Evolutionary conservation across 2,329 filamentous ascomycete species (phyloP), one percentile per base, ranked within the genome.

Genomic region (Claviceps capensis): DNA sequence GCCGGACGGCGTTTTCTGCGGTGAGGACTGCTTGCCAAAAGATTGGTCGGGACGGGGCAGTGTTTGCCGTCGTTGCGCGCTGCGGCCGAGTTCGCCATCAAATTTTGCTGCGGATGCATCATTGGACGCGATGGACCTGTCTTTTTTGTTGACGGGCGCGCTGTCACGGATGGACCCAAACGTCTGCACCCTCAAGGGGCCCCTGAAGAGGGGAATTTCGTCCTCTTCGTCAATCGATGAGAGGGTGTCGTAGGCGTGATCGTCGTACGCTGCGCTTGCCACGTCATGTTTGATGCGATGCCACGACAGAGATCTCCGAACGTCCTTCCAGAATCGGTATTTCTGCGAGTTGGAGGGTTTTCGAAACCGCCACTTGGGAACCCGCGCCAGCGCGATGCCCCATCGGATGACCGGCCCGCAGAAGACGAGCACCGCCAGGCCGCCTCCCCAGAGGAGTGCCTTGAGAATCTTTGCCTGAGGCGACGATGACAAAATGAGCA

Each of bases 281-380:
- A 68, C 30, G 42, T 71, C 67, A 19, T 67, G 59, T 19, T 70
- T 75, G 50, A 82, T 63, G 37, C 68, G 71, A 44, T 72, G 69
- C 61, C 75, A 75, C 0, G 75, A 66, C 53, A 76, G 53, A 58
- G 56, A 68, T 58, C 57, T 72, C 61, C 52, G 69, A 64, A 59
- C 67, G 50, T 55, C 68, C 66, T 59, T 74, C 61, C 57, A 72
- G 50, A 58, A 64, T 55, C 55, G 65, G 60, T 38, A 62, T 55
- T 52, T 67, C 65, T 58, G 68, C 66, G 52, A 60, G 34, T 62
- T 63, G 1, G 69, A 65, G 17, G 74, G 69, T 52, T 82, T 79
- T 59, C 81, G 78, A 60, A 97, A 90, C 44, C 90, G 86, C 88
- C 91, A 96, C 60, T 82, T 88, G 2, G 93, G 93, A 17, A 97